Conservation (phyloP, 192 early-diverging fungal genomes). For the Coemansia sp. region DNA sequence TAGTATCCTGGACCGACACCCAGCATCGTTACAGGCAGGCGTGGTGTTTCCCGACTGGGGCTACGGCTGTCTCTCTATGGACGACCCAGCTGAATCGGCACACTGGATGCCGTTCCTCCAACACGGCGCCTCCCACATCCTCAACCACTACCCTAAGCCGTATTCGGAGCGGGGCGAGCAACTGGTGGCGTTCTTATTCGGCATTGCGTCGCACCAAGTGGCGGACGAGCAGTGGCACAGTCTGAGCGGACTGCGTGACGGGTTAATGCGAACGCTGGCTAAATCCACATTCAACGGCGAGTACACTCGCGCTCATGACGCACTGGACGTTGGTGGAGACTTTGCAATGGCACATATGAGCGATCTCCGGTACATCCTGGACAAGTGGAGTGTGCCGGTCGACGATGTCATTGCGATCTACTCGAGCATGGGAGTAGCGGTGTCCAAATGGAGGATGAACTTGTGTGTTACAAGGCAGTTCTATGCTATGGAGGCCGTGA, state of each 20-base stretch:
- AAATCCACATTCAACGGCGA: constrained; percentile 51
- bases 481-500: constrained; percentile 56
- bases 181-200: constrained; percentile 48
- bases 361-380: constrained; percentile 29
- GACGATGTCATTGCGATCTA: constrained; percentile 51
- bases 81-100: constrained; percentile 50
- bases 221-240: constrained; percentile 58
- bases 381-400: constrained; percentile 46
- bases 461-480: constrained; percentile 47
- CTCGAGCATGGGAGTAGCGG: constrained; percentile 21
- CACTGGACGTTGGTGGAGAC: constrained; percentile 55
- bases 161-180: constrained; percentile 29
- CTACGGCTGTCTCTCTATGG: constrained; percentile 55
- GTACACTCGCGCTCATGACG: constrained; percentile 40
- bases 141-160: constrained; percentile 19
- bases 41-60: constrained; percentile 57
- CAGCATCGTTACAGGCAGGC: constrained; percentile 42
- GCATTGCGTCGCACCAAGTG: constrained; percentile 53
- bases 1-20: constrained; percentile 40
- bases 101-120: constrained; percentile 57
- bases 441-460: constrained; percentile 29
- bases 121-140: constrained; percentile 23
- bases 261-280: constrained; percentile 43
- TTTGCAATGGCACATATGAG: constrained; percentile 56
- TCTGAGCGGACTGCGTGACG: constrained; percentile 43